phyloP scores from a whole-genome alignment of 768 basidiomycete species.

The Tremella mesenterica region DNA sequence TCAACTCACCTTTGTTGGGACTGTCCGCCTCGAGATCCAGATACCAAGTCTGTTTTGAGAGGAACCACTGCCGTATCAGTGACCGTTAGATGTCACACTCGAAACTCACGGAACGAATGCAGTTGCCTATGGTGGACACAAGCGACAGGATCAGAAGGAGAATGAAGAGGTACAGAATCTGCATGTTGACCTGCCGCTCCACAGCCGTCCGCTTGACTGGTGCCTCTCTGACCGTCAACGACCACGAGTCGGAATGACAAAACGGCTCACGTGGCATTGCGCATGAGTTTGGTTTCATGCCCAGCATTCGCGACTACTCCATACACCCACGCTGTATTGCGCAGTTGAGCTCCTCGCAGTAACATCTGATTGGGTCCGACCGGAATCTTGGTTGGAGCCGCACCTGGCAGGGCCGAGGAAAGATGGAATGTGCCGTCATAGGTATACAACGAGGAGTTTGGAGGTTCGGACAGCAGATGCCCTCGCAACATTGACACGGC shows the following conservation, averaged over 20 bases:
- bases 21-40: constrained; percentile 51
- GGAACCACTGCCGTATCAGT: constrained; percentile 59
- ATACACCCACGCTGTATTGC: constrained; percentile 95
- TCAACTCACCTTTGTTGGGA: constrained; percentile 54
- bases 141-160: constrained; percentile 77
- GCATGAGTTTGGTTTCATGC: constrained; percentile 96
- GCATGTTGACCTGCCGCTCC: constrained; percentile 88
- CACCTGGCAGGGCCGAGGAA: constrained; percentile 53
- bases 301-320: constrained; percentile 90
- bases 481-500: constrained; percentile 67
- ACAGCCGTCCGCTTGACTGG: constrained; percentile 96
- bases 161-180: constrained; percentile 89
- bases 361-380: constrained; percentile 91
- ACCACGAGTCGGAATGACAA: not conserved
- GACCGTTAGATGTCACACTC: not conserved
- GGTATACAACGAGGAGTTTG: constrained; percentile 94
- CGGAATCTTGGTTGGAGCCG: constrained; percentile 67
- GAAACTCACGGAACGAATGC: constrained; percentile 62
- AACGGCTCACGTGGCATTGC: constrained; percentile 80
- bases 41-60: constrained; percentile 82
- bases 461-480: constrained; percentile 84
- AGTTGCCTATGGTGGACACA: constrained; percentile 84
- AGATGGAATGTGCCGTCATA: constrained; percentile 57
- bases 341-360: constrained; percentile 83
- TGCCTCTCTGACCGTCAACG: constrained; percentile 58